Percentiles rank a stretch among this genome's conserved stretches.
These are phyloP conservation scores for Porcisia hertigi DNA, from an alignment of 208 protist genomes.

Conservation along the genomic window DNA sequence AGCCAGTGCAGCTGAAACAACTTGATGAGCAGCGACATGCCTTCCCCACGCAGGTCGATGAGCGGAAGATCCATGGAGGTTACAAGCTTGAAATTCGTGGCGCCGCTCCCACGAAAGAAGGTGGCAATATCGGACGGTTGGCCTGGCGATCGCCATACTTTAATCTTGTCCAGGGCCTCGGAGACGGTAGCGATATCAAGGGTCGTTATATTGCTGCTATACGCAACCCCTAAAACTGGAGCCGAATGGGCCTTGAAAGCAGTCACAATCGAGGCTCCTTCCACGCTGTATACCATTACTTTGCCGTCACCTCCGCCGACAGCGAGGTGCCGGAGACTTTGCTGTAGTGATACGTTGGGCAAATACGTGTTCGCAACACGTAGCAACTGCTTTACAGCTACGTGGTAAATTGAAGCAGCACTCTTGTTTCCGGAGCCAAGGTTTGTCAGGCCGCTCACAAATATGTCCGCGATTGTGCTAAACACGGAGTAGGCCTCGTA, in stretches of 20 bases:
- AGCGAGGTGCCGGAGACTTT: constrained; percentile 64
- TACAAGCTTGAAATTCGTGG: constrained; percentile 34
- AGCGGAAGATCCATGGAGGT: constrained; percentile 34
- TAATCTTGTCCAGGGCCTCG: constrained; percentile 61
- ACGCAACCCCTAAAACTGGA: constrained; percentile 64
- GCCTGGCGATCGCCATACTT: constrained; percentile 61
- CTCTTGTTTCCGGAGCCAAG: constrained; percentile 21
- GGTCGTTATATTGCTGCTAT: constrained; percentile 67
- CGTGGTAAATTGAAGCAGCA: constrained; percentile 37
- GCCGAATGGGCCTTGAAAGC: constrained; percentile 60
- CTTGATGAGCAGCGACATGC: constrained; percentile 36
- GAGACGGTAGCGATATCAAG: constrained; percentile 77
- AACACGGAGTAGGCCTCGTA: constrained; percentile 26
- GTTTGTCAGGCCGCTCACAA: constrained; percentile 14
- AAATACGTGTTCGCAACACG: constrained; percentile 42
- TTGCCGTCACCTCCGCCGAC: constrained; percentile 62
- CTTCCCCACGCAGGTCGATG: constrained; percentile 1
- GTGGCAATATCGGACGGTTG: constrained; percentile 32
- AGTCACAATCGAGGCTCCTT: constrained; percentile 51
- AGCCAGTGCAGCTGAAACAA: constrained; percentile 73
- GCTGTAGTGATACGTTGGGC: constrained; percentile 79
- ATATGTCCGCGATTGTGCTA: constrained; percentile 25
- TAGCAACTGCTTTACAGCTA: constrained; percentile 48
- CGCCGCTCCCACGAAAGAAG: constrained; percentile 35
- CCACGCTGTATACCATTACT: constrained; percentile 73